phyloP scores from a whole-genome alignment of 306 rosid species.

The Casuarina cunninghamiana region DNA sequence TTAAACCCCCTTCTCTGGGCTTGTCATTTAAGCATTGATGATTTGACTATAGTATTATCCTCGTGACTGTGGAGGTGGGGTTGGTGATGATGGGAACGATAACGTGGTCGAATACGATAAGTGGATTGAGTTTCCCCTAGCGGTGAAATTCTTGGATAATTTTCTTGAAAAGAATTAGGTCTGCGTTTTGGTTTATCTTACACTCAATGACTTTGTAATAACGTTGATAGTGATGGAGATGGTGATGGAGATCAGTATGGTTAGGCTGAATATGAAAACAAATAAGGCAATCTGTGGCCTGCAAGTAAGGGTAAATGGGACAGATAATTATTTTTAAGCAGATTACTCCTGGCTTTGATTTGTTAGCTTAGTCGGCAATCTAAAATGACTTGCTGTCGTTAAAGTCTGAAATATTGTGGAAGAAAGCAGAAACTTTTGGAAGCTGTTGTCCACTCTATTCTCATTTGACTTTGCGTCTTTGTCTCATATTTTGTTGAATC shows the following conservation, averaged over 20 bases:
- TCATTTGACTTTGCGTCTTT: background rate
- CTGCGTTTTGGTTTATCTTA: background rate
- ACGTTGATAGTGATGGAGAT: conserved; percentile 2
- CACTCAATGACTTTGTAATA: background rate
- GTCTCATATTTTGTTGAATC: background rate
- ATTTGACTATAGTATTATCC: background rate
- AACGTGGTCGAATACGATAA: background rate
- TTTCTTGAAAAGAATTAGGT: background rate
- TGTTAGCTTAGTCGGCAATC: background rate
- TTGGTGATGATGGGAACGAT: background rate
- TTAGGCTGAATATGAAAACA: background rate
- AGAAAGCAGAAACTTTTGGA: background rate
- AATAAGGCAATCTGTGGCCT: background rate
- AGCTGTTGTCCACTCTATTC: background rate
- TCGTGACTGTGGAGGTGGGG: background rate
- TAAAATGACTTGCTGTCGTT: background rate
- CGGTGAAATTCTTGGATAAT: background rate
- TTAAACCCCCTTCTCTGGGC: background rate
- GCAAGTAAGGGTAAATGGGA: background rate
- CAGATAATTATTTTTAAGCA: background rate
- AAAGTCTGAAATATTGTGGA: background rate
- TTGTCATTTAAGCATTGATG: background rate
- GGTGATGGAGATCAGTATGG: background rate
- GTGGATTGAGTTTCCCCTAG: background rate
- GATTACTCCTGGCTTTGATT: background rate